A percentile compares a stretch with the other conserved stretches of the same genome.
Conservation (phyloP, 345 rosid genomes). For the Cardamine occulta region DNA sequence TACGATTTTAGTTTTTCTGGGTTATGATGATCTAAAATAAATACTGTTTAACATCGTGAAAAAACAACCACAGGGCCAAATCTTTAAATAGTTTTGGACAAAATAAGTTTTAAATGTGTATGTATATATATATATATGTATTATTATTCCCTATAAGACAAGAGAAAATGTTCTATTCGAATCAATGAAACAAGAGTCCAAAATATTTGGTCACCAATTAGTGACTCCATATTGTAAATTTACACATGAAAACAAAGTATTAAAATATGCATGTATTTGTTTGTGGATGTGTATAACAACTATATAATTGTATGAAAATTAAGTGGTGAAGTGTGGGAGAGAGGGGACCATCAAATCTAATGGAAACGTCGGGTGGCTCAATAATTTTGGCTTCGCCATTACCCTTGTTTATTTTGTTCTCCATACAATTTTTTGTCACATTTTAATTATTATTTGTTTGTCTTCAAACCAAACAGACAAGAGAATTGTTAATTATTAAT, state of each 20-base stretch:
- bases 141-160: not conserved
- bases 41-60: not conserved
- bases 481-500: not conserved
- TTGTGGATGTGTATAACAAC: slow-evolving; percentile 1
- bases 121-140: too few relatives aligned
- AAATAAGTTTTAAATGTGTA: not conserved
- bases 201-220: slow-evolving; percentile 21
- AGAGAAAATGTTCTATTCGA: not conserved
- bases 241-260: slow-evolving; percentile 18
- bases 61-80: not conserved
- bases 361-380: slow-evolving; percentile 36
- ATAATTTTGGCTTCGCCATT: slow-evolving; percentile 22
- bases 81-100: not conserved
- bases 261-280: slow-evolving; percentile 1
- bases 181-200: slow-evolving; percentile 15
- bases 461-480: slow-evolving; percentile 10
- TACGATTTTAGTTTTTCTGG: not conserved
- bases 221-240: slow-evolving; percentile 1
- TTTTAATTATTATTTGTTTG: not conserved
- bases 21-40: not conserved
- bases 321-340: slow-evolving; percentile 17
- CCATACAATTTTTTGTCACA: not conserved
- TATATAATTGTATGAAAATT: not conserved
- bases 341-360: slow-evolving; percentile 44
- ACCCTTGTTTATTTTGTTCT: not conserved